A percentile compares a stretch with the other conserved stretches of the same genome.
Evolutionary conservation across 176 grass and related monocot species (phyloP).

Genomic region (Canna indica): DNA sequence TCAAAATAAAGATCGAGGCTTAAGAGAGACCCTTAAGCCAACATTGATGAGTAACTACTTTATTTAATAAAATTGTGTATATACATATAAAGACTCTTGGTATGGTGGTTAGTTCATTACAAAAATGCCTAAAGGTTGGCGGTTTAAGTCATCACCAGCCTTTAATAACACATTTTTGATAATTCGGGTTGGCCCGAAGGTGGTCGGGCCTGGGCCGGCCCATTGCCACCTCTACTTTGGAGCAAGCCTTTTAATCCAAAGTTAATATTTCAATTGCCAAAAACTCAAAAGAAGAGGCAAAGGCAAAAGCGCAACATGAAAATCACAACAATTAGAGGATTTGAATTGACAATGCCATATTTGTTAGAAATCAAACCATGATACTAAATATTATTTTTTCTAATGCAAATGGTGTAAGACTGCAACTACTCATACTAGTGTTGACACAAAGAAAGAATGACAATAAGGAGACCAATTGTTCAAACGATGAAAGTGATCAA

Average conservation of each 20-base stretch:
- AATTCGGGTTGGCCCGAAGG: no score
- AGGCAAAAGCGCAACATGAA: not conserved
- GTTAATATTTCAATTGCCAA: not conserved
- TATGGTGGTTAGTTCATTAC: no score
- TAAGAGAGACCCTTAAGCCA: no score
- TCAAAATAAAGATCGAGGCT: no score
- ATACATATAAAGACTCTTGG: no score
- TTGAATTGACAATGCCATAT: not conserved
- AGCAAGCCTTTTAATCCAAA: constrained; percentile 5
- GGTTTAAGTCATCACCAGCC: no score
- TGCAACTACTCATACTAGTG: not conserved
- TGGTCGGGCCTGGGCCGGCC: no score
- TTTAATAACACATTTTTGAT: no score
- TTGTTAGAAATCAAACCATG: not conserved
- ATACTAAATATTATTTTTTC: not conserved
- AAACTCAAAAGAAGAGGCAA: not conserved
- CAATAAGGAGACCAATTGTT: not conserved
- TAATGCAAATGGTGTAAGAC: not conserved
- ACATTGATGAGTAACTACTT: no score
- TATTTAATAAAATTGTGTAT: no score
- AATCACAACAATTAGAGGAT: not conserved
- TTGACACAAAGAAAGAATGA: not conserved
- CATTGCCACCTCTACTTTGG: no score
- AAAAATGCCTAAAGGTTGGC: no score
- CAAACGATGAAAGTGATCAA: not conserved